Percentiles rank a stretch among this genome's conserved stretches.
phyloP scores from a whole-genome alignment of 169 alveolate species.

The Fabrea salina region DNA sequence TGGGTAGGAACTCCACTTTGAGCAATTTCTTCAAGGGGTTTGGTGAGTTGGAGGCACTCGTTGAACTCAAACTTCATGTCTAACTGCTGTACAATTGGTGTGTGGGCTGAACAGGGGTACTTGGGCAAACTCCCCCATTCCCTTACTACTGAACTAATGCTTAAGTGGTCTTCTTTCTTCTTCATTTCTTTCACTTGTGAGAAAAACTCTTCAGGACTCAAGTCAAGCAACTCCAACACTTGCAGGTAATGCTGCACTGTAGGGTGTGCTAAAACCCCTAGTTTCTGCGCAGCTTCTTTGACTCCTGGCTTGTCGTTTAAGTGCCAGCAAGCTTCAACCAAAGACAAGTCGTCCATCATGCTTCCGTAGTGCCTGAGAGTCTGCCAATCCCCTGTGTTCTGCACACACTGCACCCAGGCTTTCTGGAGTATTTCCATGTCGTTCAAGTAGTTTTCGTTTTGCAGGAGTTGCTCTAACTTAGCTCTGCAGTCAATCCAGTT shows the following conservation, averaged over 20 bases:
- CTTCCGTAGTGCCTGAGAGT: constrained; percentile 8
- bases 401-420: constrained; percentile 19
- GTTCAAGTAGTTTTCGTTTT: background rate
- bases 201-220: background rate
- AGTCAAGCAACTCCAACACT: background rate
- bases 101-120: constrained; percentile 12
- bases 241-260: background rate
- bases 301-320: background rate
- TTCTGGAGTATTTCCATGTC: background rate
- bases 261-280: constrained; percentile 3
- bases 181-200: constrained; percentile 2
- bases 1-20: background rate
- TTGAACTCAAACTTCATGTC: background rate
- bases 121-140: constrained; percentile 31
- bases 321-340: constrained; percentile 15
- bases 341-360: background rate
- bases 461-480: background rate
- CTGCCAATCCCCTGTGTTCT: constrained; percentile 23
- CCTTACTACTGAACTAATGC: background rate
- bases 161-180: background rate
- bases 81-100: background rate
- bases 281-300: background rate
- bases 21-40: constrained; percentile 20
- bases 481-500: constrained; percentile 1
- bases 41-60: constrained; percentile 1